These are phyloP conservation scores for Hypoxylon intermedium DNA, from an alignment of 495 filamentous ascomycete species.

Conservation along the genomic window DNA sequence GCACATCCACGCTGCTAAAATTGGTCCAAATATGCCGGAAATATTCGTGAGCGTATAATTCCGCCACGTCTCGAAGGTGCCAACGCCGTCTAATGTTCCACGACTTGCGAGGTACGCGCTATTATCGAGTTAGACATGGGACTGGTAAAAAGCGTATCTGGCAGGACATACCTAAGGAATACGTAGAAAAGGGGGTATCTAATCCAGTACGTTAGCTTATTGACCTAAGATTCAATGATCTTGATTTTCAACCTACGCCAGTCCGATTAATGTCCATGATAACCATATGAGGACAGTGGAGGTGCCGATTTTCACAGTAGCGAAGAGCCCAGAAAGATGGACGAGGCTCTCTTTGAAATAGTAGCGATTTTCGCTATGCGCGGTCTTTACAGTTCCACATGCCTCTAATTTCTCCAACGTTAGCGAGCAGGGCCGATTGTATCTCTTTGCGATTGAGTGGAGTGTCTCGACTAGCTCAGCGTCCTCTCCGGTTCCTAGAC, in stretches of 20 bases:
- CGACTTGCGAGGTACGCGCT: conserved; percentile 51
- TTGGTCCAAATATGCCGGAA: conserved; percentile 68
- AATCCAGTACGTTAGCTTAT: conserved; percentile 22
- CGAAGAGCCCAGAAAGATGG: conserved; percentile 70
- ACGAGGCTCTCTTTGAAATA: conserved; percentile 58
- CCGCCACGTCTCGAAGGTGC: conserved; percentile 66
- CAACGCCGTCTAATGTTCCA: conserved; percentile 47
- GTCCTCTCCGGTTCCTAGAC: conserved; percentile 69
- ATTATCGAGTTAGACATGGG: conserved; percentile 45
- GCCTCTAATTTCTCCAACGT: conserved; percentile 66
- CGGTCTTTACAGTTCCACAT: conserved; percentile 53
- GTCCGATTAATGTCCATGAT: conserved; percentile 72
- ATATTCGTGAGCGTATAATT: conserved; percentile 75
- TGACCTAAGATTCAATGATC: not conserved
- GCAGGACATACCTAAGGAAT: conserved; percentile 59
- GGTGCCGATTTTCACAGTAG: conserved; percentile 64
- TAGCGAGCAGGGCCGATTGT: conserved; percentile 68
- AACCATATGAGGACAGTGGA: conserved; percentile 72
- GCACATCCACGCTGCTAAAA: conserved; percentile 71
- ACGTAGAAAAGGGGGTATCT: conserved; percentile 73
- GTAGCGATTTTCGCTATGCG: conserved; percentile 52
- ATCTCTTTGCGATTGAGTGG: conserved; percentile 65
- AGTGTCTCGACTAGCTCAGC: conserved; percentile 66
- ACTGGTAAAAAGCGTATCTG: not conserved
- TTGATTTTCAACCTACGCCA: conserved; percentile 49